phyloP scores from a whole-genome alignment of 441 rosid species.

The Theobroma grandiflorum region DNA sequence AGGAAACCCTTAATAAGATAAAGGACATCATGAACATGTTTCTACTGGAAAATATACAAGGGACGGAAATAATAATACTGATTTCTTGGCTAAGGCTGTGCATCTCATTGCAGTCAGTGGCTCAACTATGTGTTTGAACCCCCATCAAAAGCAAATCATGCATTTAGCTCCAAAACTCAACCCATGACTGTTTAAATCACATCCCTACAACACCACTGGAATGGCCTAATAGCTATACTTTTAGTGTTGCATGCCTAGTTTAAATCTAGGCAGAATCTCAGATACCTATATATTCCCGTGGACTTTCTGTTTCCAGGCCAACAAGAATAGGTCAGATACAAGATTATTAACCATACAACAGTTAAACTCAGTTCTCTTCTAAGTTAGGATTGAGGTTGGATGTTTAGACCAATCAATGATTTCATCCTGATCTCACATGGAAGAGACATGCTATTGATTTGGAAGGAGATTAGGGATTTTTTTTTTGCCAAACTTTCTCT shows the following conservation, averaged over 20 bases:
- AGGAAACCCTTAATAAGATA: background rate
- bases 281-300: background rate
- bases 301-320: background rate
- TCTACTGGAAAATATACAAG: background rate
- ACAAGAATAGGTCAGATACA: background rate
- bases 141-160: background rate
- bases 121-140: background rate
- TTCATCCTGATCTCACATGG: background rate
- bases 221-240: background rate
- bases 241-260: background rate
- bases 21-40: background rate
- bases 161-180: background rate
- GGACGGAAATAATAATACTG: background rate
- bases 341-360: background rate
- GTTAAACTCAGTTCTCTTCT: background rate
- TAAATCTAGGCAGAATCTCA: background rate
- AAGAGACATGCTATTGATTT: background rate
- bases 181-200: background rate
- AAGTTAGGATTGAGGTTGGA: background rate
- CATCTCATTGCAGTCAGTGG: background rate
- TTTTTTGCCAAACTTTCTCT: background rate
- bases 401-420: background rate
- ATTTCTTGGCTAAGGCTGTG: background rate
- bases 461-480: background rate
- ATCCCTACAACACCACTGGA: background rate